Evolutionary conservation across 345 rosid species (phyloP), one percentile per base, ranked within the genome.

Genomic region (Corymbia maculata): DNA sequence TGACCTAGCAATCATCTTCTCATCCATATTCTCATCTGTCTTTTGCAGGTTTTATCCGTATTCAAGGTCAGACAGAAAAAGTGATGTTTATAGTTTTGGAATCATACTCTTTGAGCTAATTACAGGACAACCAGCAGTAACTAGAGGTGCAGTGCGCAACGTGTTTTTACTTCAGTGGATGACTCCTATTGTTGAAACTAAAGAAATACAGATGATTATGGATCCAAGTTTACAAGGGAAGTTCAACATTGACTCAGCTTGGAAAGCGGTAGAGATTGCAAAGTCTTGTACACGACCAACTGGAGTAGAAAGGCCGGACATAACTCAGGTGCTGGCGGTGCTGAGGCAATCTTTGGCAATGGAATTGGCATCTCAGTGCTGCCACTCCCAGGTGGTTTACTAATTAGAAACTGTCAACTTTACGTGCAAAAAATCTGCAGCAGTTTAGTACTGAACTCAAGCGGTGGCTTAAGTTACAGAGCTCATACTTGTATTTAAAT

Each of bases 51-150:
- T 52, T 79, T 85, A 79, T 28, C 30, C 68, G 17, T 85, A 80
- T 13, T 86, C 87, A 85, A 88, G 50, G 89, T 89, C 57, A 17
- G 88, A 86, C 16, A 88, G 90, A 92, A 94, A 92, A 90, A 94
- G 95, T 50, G 96, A 94, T 86, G 93, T 94, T 17, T 94, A 91
- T 89, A 92, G 94, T 47, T 94, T 93, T 28, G 94, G 95, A 49
- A 88, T 94, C 47, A 92, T 94, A 61, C 92, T 94, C 24, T 59
- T 94, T 9, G 94, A 94, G 91, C 75, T 94, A 82, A 91, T 94
- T 49, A 94, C 95, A 24, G 95, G 95, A 13, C 82, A 52, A 87
- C 89, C 92, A n/a, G 93, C 93, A 7, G 87, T 93, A 8, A 89
- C 91, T 85, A 89, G 88, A 88, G 90, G 90, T 6, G 86, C 87